A percentile compares a stretch with the other conserved stretches of the same genome.
phyloP scores from a whole-genome alignment of 805 yeast genomes.

The Suhomyces faveliae region DNA sequence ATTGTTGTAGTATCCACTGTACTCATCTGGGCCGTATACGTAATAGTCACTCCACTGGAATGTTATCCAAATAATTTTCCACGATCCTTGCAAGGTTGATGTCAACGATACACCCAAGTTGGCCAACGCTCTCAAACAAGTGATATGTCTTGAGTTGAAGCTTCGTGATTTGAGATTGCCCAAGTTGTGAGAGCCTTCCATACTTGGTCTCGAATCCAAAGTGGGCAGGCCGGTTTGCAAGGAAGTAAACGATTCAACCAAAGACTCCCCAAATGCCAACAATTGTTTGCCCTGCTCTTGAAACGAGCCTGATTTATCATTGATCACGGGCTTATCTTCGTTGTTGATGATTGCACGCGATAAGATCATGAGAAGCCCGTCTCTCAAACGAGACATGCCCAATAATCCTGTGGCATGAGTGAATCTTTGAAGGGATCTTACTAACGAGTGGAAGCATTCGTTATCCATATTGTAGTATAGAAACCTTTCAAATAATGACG shows the following conservation, averaged over 20 bases:
- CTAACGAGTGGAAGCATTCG: slow-evolving; percentile 63
- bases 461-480: slow-evolving; percentile 67
- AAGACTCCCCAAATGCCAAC: slow-evolving; percentile 47
- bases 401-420: slow-evolving; percentile 81
- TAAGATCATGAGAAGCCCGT: slow-evolving; percentile 39
- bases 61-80: slow-evolving; percentile 61
- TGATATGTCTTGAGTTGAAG: slow-evolving; percentile 65
- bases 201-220: background rate
- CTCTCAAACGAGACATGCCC: slow-evolving; percentile 55
- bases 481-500: slow-evolving; percentile 35
- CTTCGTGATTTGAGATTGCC: slow-evolving; percentile 30
- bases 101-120: slow-evolving; percentile 84
- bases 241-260: slow-evolving; percentile 49
- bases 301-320: slow-evolving; percentile 4
- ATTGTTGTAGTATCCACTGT: slow-evolving; percentile 33
- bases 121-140: slow-evolving; percentile 74
- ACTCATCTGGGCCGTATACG: slow-evolving; percentile 54
- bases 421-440: slow-evolving; percentile 74
- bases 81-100: slow-evolving; percentile 60
- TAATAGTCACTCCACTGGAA: slow-evolving; percentile 79
- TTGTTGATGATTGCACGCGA: slow-evolving; percentile 25
- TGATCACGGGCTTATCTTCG: background rate
- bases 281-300: slow-evolving; percentile 33
- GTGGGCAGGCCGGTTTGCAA: background rate
- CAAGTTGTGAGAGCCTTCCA: background rate